A percentile compares a stretch with the other conserved stretches of the same genome.
These are phyloP conservation scores for Candida alai DNA, from an alignment of 805 yeast genomes.

Conservation along the genomic window DNA sequence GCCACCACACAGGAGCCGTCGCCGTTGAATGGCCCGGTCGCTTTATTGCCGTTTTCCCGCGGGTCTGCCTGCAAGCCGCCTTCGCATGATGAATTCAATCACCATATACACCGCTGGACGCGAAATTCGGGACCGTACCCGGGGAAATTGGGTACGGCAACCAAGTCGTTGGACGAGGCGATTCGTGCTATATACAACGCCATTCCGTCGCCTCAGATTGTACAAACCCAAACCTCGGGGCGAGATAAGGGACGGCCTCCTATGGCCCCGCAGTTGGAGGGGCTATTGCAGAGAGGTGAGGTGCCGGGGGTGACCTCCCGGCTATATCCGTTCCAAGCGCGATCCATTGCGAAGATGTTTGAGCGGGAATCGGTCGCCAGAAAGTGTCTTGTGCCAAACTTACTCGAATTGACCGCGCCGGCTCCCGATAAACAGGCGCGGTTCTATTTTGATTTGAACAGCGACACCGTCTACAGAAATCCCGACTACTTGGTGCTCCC, in stretches of 20 bases:
- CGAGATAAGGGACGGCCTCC: too few relatives aligned
- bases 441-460: conserved; percentile 36
- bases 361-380: conserved; percentile 43
- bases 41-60: too few relatives aligned
- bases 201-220: conserved; percentile 26
- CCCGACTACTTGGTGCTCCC: conserved; percentile 48
- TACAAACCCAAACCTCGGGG: conserved; percentile 9
- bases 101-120: conserved; percentile 33
- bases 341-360: conserved; percentile 58
- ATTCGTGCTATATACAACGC: conserved; percentile 32
- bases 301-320: conserved; percentile 45
- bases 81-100: conserved; percentile 9
- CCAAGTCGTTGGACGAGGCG: conserved; percentile 12
- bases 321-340: conserved; percentile 57
- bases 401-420: conserved; percentile 19
- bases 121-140: background rate
- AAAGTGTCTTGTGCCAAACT: conserved; percentile 33
- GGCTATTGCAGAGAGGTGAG: too few relatives aligned
- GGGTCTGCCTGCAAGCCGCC: too few relatives aligned
- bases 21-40: too few relatives aligned
- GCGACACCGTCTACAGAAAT: conserved; percentile 21
- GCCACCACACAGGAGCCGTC: too few relatives aligned
- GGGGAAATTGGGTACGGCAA: background rate
- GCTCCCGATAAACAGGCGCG: background rate
- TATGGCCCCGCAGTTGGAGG: too few relatives aligned